phyloP scores from a whole-genome alignment of 2,329 filamentous ascomycete genomes.

The Fusarium tuaranense region DNA sequence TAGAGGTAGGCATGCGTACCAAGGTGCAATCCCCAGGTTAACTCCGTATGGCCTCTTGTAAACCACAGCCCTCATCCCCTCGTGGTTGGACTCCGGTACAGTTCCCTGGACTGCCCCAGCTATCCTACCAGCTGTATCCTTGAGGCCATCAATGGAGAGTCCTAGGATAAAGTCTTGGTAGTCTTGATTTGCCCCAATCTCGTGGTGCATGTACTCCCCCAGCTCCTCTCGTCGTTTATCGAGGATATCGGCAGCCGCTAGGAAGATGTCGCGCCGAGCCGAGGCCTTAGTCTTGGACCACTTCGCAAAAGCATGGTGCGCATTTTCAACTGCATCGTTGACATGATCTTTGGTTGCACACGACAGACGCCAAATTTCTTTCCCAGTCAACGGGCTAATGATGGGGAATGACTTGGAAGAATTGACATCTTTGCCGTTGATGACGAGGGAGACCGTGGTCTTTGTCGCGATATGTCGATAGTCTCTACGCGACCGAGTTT shows the following conservation, averaged over 20 bases:
- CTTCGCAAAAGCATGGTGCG: conserved; percentile 7
- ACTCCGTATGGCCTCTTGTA: conserved; percentile 29
- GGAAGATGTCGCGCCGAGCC: conserved; percentile 18
- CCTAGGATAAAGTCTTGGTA: conserved; percentile 46
- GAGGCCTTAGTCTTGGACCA: conserved; percentile 21
- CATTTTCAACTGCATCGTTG: conserved; percentile 6
- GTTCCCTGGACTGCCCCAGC: conserved; percentile 41
- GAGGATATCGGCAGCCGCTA: conserved; percentile 17
- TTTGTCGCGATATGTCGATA: conserved; percentile 1
- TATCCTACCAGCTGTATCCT: conserved; percentile 52
- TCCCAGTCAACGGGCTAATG: conserved; percentile 13
- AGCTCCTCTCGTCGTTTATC: conserved; percentile 6
- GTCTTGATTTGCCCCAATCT: conserved; percentile 18
- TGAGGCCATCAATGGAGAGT: conserved; percentile 46
- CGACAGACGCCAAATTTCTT: conserved; percentile 20
- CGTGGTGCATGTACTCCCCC: conserved; percentile 10
- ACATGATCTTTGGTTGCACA: conserved; percentile 10
- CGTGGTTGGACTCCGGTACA: conserved; percentile 40
- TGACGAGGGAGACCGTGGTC: conserved; percentile 16
- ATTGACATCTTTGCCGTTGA: conserved; percentile 20
- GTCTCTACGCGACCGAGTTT: neutral
- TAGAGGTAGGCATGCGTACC: neutral
- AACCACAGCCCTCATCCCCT: conserved; percentile 31
- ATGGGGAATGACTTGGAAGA: conserved; percentile 12
- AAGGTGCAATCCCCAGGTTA: conserved; percentile 24